These are phyloP conservation scores for Wickerhamomyces kurtzmanii DNA, from an alignment of 805 yeast species.

Conservation along the genomic window DNA sequence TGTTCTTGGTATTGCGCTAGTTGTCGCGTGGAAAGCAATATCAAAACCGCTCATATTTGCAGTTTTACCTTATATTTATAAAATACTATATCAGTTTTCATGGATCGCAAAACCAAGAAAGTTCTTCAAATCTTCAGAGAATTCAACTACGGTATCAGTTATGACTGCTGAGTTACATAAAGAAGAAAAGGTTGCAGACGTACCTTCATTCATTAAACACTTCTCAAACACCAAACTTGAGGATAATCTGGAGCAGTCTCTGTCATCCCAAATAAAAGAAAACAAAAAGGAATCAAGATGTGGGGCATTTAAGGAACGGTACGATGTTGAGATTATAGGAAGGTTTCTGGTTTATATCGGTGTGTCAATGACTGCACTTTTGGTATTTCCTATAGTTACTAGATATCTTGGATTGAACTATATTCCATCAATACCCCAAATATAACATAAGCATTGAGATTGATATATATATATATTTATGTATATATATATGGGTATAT, in stretches of 20 bases:
- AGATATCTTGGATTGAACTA: background rate
- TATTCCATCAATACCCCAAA: too few relatives aligned
- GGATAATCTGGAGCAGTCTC: background rate
- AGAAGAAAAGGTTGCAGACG: constrained; percentile 15
- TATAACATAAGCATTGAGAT: too few relatives aligned
- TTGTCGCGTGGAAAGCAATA: constrained; percentile 64
- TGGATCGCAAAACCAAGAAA: constrained; percentile 11
- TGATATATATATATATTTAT: too few relatives aligned
- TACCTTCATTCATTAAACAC: constrained; percentile 8
- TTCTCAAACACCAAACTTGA: background rate
- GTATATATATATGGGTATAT: too few relatives aligned
- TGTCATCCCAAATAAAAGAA: too few relatives aligned
- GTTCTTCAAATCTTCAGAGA: background rate
- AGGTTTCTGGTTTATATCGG: constrained; percentile 79
- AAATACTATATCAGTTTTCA: constrained; percentile 13
- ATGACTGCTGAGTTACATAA: constrained; percentile 11
- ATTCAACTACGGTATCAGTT: constrained; percentile 14
- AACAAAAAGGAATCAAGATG: constrained; percentile 18
- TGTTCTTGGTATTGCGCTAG: constrained; percentile 47
- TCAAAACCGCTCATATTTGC: constrained; percentile 59
- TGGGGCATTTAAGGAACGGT: constrained; percentile 49
- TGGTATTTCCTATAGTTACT: constrained; percentile 18
- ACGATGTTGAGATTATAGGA: constrained; percentile 70
- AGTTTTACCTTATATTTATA: constrained; percentile 49
- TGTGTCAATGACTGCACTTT: constrained; percentile 45